Percentiles rank a stretch among this genome's conserved stretches.
phyloP scores from a whole-genome alignment of 2,329 filamentous ascomycete species.

The Immersiporthe knoxdaviesiana region DNA sequence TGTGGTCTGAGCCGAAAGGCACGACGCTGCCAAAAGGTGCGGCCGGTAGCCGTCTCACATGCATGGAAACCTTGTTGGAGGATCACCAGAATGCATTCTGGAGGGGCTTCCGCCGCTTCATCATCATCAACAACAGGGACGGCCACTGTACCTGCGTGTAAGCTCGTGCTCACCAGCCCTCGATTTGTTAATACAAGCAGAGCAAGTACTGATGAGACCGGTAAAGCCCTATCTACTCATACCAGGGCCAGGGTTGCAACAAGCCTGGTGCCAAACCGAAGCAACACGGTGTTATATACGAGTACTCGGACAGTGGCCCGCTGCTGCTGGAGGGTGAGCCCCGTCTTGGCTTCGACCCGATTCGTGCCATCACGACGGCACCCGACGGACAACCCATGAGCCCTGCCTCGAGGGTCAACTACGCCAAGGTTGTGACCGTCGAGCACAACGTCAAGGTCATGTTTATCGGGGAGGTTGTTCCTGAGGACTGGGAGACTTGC shows the following conservation, averaged over 20 bases:
- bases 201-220: neutral
- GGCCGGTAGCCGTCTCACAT: conserved; percentile 35
- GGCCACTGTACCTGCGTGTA: conserved; percentile 62
- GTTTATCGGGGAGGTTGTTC: conserved; percentile 55
- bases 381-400: conserved; percentile 52
- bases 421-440: conserved; percentile 58
- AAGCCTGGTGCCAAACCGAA: conserved; percentile 57
- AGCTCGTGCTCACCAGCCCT: conserved; percentile 36
- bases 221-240: conserved; percentile 58
- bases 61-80: conserved; percentile 31
- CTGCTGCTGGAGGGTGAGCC: conserved; percentile 45
- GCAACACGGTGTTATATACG: conserved; percentile 58
- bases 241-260: conserved; percentile 54
- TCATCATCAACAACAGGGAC: conserved; percentile 54
- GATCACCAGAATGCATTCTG: conserved; percentile 46
- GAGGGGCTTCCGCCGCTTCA: conserved; percentile 56
- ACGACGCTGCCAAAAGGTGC: conserved; percentile 1
- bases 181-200: neutral
- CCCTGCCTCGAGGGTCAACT: conserved; percentile 59
- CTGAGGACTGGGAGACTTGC: conserved; percentile 47
- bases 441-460: conserved; percentile 64
- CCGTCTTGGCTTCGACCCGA: conserved; percentile 52
- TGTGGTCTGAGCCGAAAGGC: conserved; percentile 54
- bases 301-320: conserved; percentile 39
- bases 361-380: conserved; percentile 47